phyloP scores from a whole-genome alignment of 768 basidiomycete species.

The Termitomyces bulborhizus region DNA sequence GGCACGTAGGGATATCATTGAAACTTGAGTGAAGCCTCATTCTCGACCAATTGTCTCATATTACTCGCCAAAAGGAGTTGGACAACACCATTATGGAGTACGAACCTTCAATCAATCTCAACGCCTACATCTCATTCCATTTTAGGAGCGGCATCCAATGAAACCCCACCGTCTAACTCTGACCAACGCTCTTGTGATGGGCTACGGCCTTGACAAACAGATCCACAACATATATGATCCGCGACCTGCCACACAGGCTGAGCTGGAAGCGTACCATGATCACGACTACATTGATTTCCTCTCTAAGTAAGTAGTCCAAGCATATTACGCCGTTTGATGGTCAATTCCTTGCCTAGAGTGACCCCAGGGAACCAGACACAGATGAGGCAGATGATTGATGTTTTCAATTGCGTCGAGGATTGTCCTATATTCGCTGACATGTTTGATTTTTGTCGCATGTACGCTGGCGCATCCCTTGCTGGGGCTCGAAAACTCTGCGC shows the following conservation, averaged over 20 bases:
- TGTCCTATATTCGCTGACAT: constrained; percentile 95
- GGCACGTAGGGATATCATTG: not conserved
- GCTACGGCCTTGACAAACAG: constrained; percentile 92
- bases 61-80: constrained; percentile 91
- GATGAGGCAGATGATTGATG: constrained; percentile 74
- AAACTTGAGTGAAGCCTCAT: constrained; percentile 45
- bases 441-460: constrained; percentile 93
- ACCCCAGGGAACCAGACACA: constrained; percentile 66
- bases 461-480: constrained; percentile 86
- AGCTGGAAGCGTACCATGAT: constrained; percentile 90
- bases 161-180: constrained; percentile 95
- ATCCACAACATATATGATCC: constrained; percentile 92
- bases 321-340: not conserved
- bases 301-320: constrained; percentile 52
- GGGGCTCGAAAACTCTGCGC: constrained; percentile 84
- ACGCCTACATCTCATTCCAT: not conserved
- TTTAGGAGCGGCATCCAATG: constrained; percentile 96
- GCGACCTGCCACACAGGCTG: constrained; percentile 79
- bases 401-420: constrained; percentile 94
- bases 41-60: constrained; percentile 91
- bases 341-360: constrained; percentile 45
- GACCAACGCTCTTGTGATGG: constrained; percentile 93
- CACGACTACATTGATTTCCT: constrained; percentile 94
- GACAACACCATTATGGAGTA: constrained; percentile 96
- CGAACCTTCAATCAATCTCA: constrained; percentile 16